Conservation (phyloP, 805 yeast species). For the Myxozyma kluyveri region DNA sequence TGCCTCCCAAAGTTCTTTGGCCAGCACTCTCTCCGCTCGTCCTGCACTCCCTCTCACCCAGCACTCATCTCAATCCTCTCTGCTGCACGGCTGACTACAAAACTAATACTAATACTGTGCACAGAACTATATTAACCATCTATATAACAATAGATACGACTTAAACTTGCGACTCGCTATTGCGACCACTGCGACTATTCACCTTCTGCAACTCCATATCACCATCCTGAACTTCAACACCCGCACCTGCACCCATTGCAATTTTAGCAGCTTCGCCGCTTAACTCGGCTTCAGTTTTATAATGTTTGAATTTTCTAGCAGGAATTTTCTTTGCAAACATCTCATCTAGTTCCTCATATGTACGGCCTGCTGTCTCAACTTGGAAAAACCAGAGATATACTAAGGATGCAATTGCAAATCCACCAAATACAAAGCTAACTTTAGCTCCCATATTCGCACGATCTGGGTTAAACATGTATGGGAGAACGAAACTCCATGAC, state of each 20-base stretch:
- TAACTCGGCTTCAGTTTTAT: constrained; percentile 1
- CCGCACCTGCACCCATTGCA: background rate
- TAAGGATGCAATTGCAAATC: background rate
- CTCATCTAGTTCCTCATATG: constrained; percentile 9
- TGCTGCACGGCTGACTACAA: too few relatives aligned
- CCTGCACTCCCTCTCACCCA: too few relatives aligned
- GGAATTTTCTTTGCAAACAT: constrained; percentile 15
- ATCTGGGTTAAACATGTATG: constrained; percentile 49
- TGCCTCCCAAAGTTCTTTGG: too few relatives aligned
- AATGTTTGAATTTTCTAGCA: constrained; percentile 1
- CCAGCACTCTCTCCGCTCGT: too few relatives aligned
- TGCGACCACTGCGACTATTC: too few relatives aligned
- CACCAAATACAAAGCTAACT: constrained; percentile 39
- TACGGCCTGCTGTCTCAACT: constrained; percentile 2
- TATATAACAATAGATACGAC: too few relatives aligned
- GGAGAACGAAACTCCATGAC: constrained; percentile 43
- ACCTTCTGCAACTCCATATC: too few relatives aligned
- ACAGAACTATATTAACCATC: too few relatives aligned
- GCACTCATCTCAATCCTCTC: too few relatives aligned
- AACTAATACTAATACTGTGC: too few relatives aligned
- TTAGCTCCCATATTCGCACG: constrained; percentile 48
- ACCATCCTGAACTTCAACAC: too few relatives aligned
- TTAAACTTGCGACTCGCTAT: too few relatives aligned
- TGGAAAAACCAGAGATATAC: constrained; percentile 29
- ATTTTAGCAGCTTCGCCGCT: background rate